Conservation (phyloP, 176 grass and related monocot genomes). For the Aegilops speltoides region DNA sequence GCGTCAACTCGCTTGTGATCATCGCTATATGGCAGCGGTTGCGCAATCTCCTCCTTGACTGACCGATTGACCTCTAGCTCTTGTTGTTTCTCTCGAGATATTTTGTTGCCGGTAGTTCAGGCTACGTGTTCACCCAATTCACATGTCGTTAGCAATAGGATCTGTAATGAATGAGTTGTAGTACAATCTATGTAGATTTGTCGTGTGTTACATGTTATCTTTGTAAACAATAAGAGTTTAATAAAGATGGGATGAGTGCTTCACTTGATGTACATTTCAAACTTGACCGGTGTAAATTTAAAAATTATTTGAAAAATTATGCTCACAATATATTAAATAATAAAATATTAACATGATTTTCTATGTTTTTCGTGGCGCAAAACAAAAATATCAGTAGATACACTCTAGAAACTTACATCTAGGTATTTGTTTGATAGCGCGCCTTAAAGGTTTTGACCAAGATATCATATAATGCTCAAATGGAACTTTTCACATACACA, state of each 20-base stretch:
- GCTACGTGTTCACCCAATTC: too few relatives aligned
- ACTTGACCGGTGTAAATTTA: neutral
- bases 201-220: neutral
- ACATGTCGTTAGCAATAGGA: too few relatives aligned
- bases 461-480: neutral
- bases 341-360: neutral
- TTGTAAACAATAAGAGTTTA: neutral
- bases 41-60: too few relatives aligned
- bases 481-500: neutral
- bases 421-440: neutral
- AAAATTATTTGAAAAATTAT: neutral
- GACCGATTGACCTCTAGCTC: too few relatives aligned
- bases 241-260: neutral
- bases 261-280: neutral
- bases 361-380: neutral
- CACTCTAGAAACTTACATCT: neutral
- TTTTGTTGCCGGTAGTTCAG: too few relatives aligned
- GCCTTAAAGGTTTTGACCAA: too few relatives aligned
- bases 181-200: neutral
- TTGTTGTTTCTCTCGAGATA: too few relatives aligned
- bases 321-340: neutral
- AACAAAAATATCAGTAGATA: neutral
- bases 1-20: too few relatives aligned
- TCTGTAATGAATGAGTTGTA: too few relatives aligned
- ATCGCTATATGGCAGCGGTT: too few relatives aligned